Conservation (phyloP, 2,329 filamentous ascomycete genomes). For the Trichoderma atrobrunneum region DNA sequence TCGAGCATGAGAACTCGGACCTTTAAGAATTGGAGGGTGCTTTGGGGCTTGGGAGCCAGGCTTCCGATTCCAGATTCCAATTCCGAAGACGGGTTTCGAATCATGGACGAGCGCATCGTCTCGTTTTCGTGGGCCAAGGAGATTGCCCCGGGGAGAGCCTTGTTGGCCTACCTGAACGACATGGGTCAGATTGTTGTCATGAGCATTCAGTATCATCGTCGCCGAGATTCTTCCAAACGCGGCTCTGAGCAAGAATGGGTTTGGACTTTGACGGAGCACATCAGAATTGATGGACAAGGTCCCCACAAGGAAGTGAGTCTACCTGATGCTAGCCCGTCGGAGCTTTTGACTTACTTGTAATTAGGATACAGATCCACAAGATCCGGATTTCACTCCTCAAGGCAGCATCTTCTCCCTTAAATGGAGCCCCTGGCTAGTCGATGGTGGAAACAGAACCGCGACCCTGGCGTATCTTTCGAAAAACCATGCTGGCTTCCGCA, state of each 20-base stretch:
- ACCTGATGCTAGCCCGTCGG: not conserved
- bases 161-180: conserved; percentile 54
- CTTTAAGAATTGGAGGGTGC: conserved; percentile 50
- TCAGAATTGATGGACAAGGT: conserved; percentile 47
- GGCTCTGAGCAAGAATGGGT: conserved; percentile 30
- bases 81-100: conserved; percentile 31
- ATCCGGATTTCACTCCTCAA: conserved; percentile 49
- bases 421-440: conserved; percentile 53
- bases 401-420: conserved; percentile 50
- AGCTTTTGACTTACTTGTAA: not conserved
- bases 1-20: conserved; percentile 37
- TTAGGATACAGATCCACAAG: conserved; percentile 33
- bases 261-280: conserved; percentile 52
- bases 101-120: conserved; percentile 45
- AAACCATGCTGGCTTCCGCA: conserved; percentile 55
- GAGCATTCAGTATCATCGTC: conserved; percentile 42
- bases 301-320: conserved; percentile 38
- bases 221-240: conserved; percentile 22
- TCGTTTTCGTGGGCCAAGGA: conserved; percentile 54
- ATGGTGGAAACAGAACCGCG: conserved; percentile 36
- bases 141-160: conserved; percentile 38
- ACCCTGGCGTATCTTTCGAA: conserved; percentile 50
- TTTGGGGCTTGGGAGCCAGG: conserved; percentile 56
- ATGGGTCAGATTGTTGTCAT: conserved; percentile 50
- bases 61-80: conserved; percentile 46